Evolutionary conservation across 2,329 filamentous ascomycete genomes (phyloP), one percentile per base, ranked within the genome.

Genomic region (Westerdykella aurantiaca): DNA sequence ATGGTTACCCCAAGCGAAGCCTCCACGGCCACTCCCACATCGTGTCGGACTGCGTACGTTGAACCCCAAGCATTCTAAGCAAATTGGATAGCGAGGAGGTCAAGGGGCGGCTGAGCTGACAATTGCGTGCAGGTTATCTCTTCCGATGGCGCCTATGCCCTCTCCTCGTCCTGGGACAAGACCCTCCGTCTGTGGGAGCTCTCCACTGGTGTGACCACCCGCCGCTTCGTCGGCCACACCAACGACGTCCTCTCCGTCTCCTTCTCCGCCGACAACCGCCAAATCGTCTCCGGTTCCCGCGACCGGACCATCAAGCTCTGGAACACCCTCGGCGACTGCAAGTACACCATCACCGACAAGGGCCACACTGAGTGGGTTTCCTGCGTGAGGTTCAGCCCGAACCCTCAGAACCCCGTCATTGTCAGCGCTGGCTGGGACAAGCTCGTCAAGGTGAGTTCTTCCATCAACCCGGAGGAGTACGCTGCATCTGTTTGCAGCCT

Each of bases 241-340:
- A 95, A 95, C 82, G 93, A 97, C 71, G 91, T 98, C 67, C 89
- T 97, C 72, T 97, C 91, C 73, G 93, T 98, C 73, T 96, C 90
- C 64, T 98, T 98, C 87, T 97, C 93, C 67, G 93, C 93, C 83
- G 93, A 98, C 82, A 97, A 97, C 87, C 87, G 93, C 72, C 93
- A 97, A 82, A 97, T 98, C 76, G 93, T 97, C 68, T 97, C 93
- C 60, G 93, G 90, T 61, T 97, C 93, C 57, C 90, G 93, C 74
- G 93, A 98, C 81, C 86, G 89, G 73, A 88, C 87, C 70, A 97
- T 98, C 83, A 98, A 97, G 88, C 85, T 98, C 68, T 98, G 93
- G 93, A 98, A 98, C 83, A 98, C 93, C 66, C 88, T 98, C 60
- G 93, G 93, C 77, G 93, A 98, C 84, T 98, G 93, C 90, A 98